Percentiles rank a stretch among this genome's conserved stretches.
phyloP scores from a whole-genome alignment of 73 alveolate species.

The Symbiodinium natans region DNA sequence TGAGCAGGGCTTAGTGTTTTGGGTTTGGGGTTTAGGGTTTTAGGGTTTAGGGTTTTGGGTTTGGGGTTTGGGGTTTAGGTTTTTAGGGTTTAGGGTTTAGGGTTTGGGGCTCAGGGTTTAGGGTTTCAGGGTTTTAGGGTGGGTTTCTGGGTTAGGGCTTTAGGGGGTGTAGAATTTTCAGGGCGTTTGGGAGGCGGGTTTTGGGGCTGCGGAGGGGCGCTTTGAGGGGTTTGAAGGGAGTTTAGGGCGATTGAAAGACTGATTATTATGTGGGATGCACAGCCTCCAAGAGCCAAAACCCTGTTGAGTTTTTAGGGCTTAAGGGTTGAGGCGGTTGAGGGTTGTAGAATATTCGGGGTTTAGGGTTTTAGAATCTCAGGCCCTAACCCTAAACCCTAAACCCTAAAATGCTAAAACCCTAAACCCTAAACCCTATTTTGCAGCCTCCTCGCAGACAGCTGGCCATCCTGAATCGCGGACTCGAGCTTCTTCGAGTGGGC shows the following conservation, averaged over 20 bases:
- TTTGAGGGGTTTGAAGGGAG: no score
- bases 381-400: background rate
- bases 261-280: no score
- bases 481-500: slow-evolving; percentile 55
- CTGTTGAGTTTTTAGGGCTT: background rate
- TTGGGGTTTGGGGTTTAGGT: background rate
- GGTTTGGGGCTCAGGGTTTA: background rate
- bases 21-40: background rate
- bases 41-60: background rate
- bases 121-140: background rate
- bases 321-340: background rate
- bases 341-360: background rate
- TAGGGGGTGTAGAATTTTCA: no score
- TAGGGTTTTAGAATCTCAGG: background rate
- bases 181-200: background rate
- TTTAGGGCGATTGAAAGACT: no score
- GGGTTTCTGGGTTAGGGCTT: background rate
- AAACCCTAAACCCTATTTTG: background rate
- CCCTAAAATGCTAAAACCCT: background rate
- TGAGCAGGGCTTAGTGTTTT: background rate
- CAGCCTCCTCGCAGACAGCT: slow-evolving; percentile 26
- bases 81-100: background rate
- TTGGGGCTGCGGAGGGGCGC: no score
- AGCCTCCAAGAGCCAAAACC: no score
- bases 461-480: slow-evolving; percentile 53